Conservation (phyloP, 495 filamentous ascomycete genomes). For the Terfezia claveryi region DNA sequence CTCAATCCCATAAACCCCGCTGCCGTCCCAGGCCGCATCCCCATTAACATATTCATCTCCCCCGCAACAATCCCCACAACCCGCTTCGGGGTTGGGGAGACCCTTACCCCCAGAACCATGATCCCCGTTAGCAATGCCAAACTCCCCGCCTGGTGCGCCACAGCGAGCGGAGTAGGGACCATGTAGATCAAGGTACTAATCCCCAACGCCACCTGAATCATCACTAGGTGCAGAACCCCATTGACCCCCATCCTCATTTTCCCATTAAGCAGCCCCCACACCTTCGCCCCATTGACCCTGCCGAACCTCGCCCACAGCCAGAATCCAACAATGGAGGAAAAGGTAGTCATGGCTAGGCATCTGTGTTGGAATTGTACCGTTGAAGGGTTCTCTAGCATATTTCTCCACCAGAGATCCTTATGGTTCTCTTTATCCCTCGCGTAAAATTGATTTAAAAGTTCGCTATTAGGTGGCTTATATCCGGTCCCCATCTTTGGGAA, state of each 20-base stretch:
- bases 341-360: slow-evolving; percentile 74
- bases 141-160: slow-evolving; percentile 79
- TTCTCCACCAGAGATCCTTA: slow-evolving; percentile 81
- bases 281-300: slow-evolving; percentile 27
- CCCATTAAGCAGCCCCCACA: slow-evolving; percentile 30
- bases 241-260: slow-evolving; percentile 45
- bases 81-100: too few species aligned
- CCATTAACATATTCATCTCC: too few species aligned
- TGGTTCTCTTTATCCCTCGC: slow-evolving; percentile 37
- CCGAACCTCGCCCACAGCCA: slow-evolving; percentile 54
- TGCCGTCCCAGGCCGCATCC: too few species aligned
- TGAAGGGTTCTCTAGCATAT: slow-evolving; percentile 89
- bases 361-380: slow-evolving; percentile 88
- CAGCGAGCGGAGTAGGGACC: slow-evolving; percentile 69
- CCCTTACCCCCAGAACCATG: slow-evolving; percentile 38
- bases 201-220: slow-evolving; percentile 61
- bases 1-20: too few species aligned
- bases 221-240: slow-evolving; percentile 64
- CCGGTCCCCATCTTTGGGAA: slow-evolving; percentile 87
- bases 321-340: slow-evolving; percentile 53
- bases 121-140: slow-evolving; percentile 66
- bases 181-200: slow-evolving; percentile 83
- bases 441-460: slow-evolving; percentile 74
- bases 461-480: slow-evolving; percentile 52
- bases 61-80: too few species aligned